phyloP scores from a whole-genome alignment of 192 early-diverging fungal genomes.

The Podila minutissima region DNA sequence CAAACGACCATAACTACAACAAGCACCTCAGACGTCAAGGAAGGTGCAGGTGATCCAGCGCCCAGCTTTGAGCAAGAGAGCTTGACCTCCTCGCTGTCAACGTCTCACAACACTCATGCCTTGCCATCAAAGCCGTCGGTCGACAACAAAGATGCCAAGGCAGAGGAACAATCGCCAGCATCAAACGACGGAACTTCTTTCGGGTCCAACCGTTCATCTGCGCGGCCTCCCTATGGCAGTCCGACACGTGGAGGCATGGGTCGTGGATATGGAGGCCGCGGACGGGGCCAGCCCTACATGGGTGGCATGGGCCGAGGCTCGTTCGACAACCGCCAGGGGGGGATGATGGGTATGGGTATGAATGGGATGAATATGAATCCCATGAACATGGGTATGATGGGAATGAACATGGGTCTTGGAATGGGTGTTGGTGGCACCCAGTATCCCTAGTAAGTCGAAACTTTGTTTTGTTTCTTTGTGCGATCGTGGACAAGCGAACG shows the following conservation, averaged over 20 bases:
- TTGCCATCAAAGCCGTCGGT: no score
- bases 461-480: not conserved
- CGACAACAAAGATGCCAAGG: no score
- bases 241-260: slow-evolving; percentile 1
- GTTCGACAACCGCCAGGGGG: slow-evolving; percentile 4
- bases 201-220: not conserved
- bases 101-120: no score
- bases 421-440: not conserved
- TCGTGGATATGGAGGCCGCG: slow-evolving; percentile 4
- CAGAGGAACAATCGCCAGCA: no score
- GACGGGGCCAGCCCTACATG: not conserved
- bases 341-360: slow-evolving; percentile 12
- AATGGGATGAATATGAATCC: slow-evolving; percentile 7
- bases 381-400: slow-evolving; percentile 22
- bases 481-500: not conserved
- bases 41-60: not conserved
- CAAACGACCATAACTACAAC: not conserved
- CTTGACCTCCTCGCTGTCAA: no score
- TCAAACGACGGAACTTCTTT: no score
- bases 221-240: not conserved
- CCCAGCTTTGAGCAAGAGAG: not conserved
- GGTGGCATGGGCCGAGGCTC: slow-evolving; percentile 18
- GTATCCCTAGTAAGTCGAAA: not conserved
- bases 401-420: slow-evolving; percentile 5
- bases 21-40: not conserved